Base-by-base conservation (phyloP, 768 basidiomycete genomes). In the Boletus pseudopeckii region DNA sequence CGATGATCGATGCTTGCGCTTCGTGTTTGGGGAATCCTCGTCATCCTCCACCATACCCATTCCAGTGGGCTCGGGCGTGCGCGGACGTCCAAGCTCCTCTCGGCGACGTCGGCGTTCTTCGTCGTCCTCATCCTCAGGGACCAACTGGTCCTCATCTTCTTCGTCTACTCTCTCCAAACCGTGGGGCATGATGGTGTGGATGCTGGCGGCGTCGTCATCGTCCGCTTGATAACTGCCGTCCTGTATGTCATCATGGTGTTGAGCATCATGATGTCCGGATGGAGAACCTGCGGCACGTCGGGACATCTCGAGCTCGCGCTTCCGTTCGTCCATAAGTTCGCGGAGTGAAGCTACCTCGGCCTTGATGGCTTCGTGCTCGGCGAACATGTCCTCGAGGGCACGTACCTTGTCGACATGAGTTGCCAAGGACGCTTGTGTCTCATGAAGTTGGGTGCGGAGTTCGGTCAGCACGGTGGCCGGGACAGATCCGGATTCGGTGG, bases 361-460 rank as follows among this genome's bases (percentile, higher is more conserved):
- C 69, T 88, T 88, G 64, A 97, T 82, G 8, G 73, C 75, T 53
- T 97, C 93, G 60, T 98, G 92, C 71, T 97, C 93, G 1, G 79
- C 78, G 37, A 96, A 75, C 56, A 90, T 80, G 30, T 77, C 81
- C 64, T 98, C 96, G 37, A 99, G 75, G 24, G 86, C 84, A 38
- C 85, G 83, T 48, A 95, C 86, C 69, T 85, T 92, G 57, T 93
- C 90, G 38, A 91, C 80, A 62, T 97, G 92, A 15, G 71, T 75
- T 3, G 85, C 79, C 13, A 98, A 79, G 0, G 85, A 85, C 1
- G 77, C 68, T 64, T 96, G 94, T 0, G 95, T 97, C 39, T 93
- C 90, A 42, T 80, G 80, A 14, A 98, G 79, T 67, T 97, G 91
- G 10, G 78, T 68, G 61, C 96, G 94, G 7, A 99, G 80, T 14